phyloP scores from a whole-genome alignment of 192 early-diverging fungal genomes.

The Mortierella alpina region DNA sequence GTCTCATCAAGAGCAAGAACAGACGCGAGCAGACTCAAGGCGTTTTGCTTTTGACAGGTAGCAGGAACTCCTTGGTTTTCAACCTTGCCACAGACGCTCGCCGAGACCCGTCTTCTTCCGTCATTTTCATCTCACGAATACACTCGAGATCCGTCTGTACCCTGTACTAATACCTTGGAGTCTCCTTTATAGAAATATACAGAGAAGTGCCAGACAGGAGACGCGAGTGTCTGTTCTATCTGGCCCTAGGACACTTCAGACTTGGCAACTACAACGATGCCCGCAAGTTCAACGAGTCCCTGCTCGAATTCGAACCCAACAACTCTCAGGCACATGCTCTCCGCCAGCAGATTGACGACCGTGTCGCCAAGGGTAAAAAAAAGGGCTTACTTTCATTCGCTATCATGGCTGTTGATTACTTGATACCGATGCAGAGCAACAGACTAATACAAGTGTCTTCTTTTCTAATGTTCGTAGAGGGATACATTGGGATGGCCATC shows the following conservation, averaged over 20 bases:
- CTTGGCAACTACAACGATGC: constrained; percentile 89
- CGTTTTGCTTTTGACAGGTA: constrained; percentile 81
- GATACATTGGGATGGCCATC: constrained; percentile 89
- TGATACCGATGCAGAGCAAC: neutral
- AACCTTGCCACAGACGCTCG: constrained; percentile 26
- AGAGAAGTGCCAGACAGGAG: constrained; percentile 81
- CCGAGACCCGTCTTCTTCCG: neutral
- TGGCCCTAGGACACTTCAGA: constrained; percentile 92
- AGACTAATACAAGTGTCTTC: neutral
- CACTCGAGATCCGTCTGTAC: neutral
- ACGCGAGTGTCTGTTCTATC: constrained; percentile 95
- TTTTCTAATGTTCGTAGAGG: constrained; percentile 65
- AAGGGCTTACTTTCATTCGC: neutral
- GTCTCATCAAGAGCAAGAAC: constrained; percentile 77
- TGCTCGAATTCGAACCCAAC: constrained; percentile 85
- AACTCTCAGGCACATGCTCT: constrained; percentile 86
- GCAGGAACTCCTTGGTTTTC: neutral
- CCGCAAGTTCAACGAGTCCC: constrained; percentile 79
- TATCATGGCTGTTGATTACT: neutral
- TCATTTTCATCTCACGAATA: neutral
- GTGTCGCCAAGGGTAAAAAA: constrained; percentile 72
- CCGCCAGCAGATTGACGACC: constrained; percentile 82
- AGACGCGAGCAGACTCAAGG: constrained; percentile 80
- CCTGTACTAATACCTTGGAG: neutral
- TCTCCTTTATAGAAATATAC: constrained; percentile 81